phyloP scores from a whole-genome alignment of 2,329 filamentous ascomycete species.

The Arthrobotrys musiformis region DNA sequence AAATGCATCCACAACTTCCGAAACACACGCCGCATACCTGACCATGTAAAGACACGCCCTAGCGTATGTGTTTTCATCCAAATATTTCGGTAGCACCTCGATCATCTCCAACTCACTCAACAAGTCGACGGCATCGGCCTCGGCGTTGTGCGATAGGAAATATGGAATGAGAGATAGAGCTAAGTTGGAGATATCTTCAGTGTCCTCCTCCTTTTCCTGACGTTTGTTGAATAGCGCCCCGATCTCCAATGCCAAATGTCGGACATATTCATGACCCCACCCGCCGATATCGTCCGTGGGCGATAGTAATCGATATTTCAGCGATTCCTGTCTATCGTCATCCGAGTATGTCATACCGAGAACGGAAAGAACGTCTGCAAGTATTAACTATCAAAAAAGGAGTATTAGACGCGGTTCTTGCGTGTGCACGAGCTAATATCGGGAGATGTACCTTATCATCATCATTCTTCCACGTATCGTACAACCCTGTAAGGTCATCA shows the following conservation, averaged over 20 bases:
- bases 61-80: slow-evolving; percentile 93
- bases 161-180: slow-evolving; percentile 87
- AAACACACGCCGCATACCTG: slow-evolving; percentile 62
- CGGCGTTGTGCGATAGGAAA: slow-evolving; percentile 96
- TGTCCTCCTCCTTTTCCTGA: slow-evolving; percentile 83
- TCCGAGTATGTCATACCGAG: slow-evolving; percentile 99
- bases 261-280: slow-evolving; percentile 98
- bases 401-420: slow-evolving; percentile 28
- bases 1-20: background rate
- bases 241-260: slow-evolving; percentile 94
- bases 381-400: slow-evolving; percentile 68
- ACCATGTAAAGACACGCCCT: slow-evolving; percentile 98
- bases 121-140: slow-evolving; percentile 96
- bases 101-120: slow-evolving; percentile 98
- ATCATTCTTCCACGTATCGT: slow-evolving; percentile 86
- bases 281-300: slow-evolving; percentile 92
- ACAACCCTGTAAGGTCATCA: slow-evolving; percentile 84
- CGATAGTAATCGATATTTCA: slow-evolving; percentile 92
- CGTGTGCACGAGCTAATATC: slow-evolving; percentile 20
- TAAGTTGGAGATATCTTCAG: slow-evolving; percentile 85
- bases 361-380: slow-evolving; percentile 95
- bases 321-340: slow-evolving; percentile 92
- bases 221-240: slow-evolving; percentile 92
- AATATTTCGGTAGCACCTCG: slow-evolving; percentile 84
- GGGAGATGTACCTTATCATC: slow-evolving; percentile 77